Conservation (phyloP, 495 filamentous ascomycete species). For the Wilcoxina mikolae region DNA sequence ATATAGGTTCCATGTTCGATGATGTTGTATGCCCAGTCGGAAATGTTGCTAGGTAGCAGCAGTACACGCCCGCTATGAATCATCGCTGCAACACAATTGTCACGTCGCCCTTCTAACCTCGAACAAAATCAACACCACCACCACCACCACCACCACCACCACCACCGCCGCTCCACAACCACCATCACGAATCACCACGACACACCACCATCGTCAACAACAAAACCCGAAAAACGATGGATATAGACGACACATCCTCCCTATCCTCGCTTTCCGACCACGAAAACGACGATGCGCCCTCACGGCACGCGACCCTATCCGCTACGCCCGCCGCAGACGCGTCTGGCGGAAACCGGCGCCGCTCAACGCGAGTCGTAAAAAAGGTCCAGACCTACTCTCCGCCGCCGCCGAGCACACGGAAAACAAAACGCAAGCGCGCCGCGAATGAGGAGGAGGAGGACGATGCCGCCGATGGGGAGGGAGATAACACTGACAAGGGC, state of each 20-base stretch:
- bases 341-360: constrained; percentile 43
- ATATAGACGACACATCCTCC: background rate
- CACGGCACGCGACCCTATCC: background rate
- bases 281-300: constrained; percentile 4
- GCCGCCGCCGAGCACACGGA: constrained; percentile 35
- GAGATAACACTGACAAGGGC: constrained; percentile 9
- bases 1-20: no score
- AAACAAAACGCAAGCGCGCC: constrained; percentile 33
- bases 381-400: constrained; percentile 52
- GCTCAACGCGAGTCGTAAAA: constrained; percentile 67
- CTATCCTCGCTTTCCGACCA: constrained; percentile 5
- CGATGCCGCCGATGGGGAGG: no score
- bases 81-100: no score
- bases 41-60: no score
- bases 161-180: no score
- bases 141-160: no score
- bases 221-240: background rate
- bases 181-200: background rate
- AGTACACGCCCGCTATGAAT: no score
- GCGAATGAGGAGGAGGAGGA: constrained; percentile 34
- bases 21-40: no score
- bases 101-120: no score
- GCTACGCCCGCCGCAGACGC: constrained; percentile 17
- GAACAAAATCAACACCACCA: no score
- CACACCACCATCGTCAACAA: background rate